These are phyloP conservation scores for Breynia disticha DNA, from an alignment of 441 rosid species.

Conservation along the genomic window DNA sequence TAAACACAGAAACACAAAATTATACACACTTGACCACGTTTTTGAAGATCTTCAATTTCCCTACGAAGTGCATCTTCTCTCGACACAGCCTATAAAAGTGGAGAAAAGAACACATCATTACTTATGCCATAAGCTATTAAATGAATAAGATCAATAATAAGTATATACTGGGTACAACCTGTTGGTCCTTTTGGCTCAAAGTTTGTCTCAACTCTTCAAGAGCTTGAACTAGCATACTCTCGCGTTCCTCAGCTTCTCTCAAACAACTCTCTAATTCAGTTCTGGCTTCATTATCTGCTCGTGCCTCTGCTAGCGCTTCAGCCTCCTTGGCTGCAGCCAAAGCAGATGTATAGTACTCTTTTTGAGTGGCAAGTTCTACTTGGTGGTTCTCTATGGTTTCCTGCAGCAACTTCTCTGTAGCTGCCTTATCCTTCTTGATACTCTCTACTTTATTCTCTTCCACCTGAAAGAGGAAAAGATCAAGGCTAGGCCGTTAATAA, in stretches of 20 bases:
- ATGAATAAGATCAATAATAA: slow-evolving; percentile 11
- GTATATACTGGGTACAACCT: slow-evolving; percentile 39
- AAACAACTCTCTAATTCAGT: slow-evolving; percentile 75
- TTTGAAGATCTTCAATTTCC: slow-evolving; percentile 87
- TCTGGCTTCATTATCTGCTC: slow-evolving; percentile 83
- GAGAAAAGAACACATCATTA: slow-evolving; percentile 12
- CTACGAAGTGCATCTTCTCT: slow-evolving; percentile 70
- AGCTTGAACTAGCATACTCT: slow-evolving; percentile 86
- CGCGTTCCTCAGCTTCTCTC: slow-evolving; percentile 89
- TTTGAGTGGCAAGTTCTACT: slow-evolving; percentile 72
- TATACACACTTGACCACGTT: slow-evolving; percentile 72
- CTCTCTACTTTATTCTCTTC: slow-evolving; percentile 97
- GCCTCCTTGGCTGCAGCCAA: slow-evolving; percentile 95
- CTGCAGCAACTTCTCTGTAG: slow-evolving; percentile 86
- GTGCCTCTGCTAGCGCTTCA: slow-evolving; percentile 87
- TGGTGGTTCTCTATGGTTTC: slow-evolving; percentile 96
- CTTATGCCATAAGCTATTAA: background rate
- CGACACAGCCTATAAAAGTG: slow-evolving; percentile 50
- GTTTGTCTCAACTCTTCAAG: slow-evolving; percentile 93
- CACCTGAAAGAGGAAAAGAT: slow-evolving; percentile 35
- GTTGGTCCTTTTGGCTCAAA: slow-evolving; percentile 85
- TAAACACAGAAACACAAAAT: slow-evolving; percentile 8
- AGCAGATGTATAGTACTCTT: slow-evolving; percentile 80
- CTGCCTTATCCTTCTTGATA: slow-evolving; percentile 83
- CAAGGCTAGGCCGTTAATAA: slow-evolving; percentile 4